phyloP scores from a whole-genome alignment of 2,329 filamentous ascomycete genomes.

The Drechmeria coniospora region DNA sequence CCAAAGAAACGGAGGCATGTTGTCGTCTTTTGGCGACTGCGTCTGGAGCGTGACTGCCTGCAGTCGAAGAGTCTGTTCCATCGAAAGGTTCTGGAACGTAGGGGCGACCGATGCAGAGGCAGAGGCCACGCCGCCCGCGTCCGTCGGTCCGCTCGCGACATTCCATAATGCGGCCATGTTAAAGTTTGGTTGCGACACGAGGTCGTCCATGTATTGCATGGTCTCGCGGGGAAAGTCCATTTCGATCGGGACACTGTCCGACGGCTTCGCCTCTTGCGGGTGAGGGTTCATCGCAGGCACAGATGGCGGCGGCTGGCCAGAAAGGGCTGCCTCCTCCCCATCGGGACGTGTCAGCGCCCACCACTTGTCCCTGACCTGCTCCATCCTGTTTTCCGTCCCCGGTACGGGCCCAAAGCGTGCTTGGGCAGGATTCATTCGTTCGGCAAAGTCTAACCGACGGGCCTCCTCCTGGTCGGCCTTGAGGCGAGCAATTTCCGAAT shows the following conservation, averaged over 20 bases:
- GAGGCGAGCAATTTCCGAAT: slow-evolving; percentile 33
- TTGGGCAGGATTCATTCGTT: slow-evolving; percentile 27
- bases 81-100: slow-evolving; percentile 3
- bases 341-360: slow-evolving; percentile 28
- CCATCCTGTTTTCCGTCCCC: slow-evolving; percentile 28
- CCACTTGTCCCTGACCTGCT: slow-evolving; percentile 34
- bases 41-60: slow-evolving; percentile 8
- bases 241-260: slow-evolving; percentile 6
- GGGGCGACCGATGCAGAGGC: neutral
- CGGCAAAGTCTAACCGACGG: slow-evolving; percentile 30
- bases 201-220: slow-evolving; percentile 20
- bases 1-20: slow-evolving; percentile 28
- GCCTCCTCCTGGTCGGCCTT: slow-evolving; percentile 32
- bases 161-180: slow-evolving; percentile 19
- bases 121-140: neutral
- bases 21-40: slow-evolving; percentile 15
- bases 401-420: slow-evolving; percentile 32
- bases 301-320: too few relatives aligned
- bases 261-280: neutral
- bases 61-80: slow-evolving; percentile 7
- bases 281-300: too few relatives aligned
- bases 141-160: slow-evolving; percentile 1
- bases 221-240: slow-evolving; percentile 14
- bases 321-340: slow-evolving; percentile 8
- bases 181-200: slow-evolving; percentile 22